Base-by-base conservation (phyloP, 805 yeast species). In the Kuraishia cidri region DNA sequence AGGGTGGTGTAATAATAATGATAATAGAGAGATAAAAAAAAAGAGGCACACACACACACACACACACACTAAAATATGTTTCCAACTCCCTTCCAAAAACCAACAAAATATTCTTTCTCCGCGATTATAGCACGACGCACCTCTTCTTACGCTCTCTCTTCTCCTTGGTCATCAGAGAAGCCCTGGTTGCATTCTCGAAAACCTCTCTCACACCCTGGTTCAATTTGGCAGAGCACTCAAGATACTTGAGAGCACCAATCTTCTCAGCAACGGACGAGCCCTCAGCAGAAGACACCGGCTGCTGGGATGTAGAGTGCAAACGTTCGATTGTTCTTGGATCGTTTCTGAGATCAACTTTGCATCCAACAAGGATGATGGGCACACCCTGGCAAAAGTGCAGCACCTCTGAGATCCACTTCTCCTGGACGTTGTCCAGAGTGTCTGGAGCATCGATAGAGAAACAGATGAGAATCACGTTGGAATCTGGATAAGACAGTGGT, bases 391-490 rank as follows among this genome's bases (percentile, higher is more conserved):
- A 87, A 74, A 86, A 86, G 59, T 86, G 95, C 54, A 82, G 60
- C 33, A 87, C 95, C 63, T 87, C 96, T 29, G 92, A 77, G 50
- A 85, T 84, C 95, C 96, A 87, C 65, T 86, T 87, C 62, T 86
- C 95, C 64, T 85, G 90, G 43, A 87, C 95, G 60, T 86, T 87
- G 54, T 85, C 94, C 39, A 87, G 69, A 18, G 95, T 84, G 60
- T 86, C 95, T 46, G 95, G 95, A 26, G 87, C 70, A 54, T 85
- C 95, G 42, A 87, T 73, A 13, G 94, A 77, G 66, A 86, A 87
- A 71, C 96, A 87, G 49, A 87, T 85, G 54, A 87, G 70, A 39
- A 87, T 82, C 41, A 87, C 96, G 56, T 85, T 83, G 25, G 95
- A 81, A 57, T 87, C 95, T 40, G 95, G 95, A 61, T 87, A 87